These are phyloP conservation scores for Tolypocladium cylindrosporum DNA, from an alignment of 2,329 filamentous ascomycete species.

Conservation along the genomic window DNA sequence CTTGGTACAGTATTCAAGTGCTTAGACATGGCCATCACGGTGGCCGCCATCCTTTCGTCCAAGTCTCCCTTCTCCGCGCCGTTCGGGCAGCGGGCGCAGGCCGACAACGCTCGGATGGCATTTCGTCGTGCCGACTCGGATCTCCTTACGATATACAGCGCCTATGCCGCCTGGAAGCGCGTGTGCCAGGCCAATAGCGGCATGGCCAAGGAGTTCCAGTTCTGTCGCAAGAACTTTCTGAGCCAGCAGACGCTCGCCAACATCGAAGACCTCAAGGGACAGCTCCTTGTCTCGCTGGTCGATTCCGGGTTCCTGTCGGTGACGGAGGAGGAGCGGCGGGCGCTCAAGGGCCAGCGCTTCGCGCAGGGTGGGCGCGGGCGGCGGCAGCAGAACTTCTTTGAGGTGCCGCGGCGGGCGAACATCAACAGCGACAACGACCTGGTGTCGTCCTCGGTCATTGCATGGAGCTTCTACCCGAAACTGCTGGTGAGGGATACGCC, in stretches of 20 bases:
- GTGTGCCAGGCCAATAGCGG: slow-evolving; percentile 57
- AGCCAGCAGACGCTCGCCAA: slow-evolving; percentile 80
- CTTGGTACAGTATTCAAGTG: slow-evolving; percentile 82
- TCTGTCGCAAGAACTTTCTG: slow-evolving; percentile 91
- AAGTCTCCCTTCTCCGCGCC: slow-evolving; percentile 90
- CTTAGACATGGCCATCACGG: slow-evolving; percentile 81
- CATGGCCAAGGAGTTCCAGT: slow-evolving; percentile 68
- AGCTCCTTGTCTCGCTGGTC: slow-evolving; percentile 73
- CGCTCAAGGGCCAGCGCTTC: slow-evolving; percentile 60
- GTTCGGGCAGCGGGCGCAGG: slow-evolving; percentile 73
- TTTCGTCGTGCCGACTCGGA: slow-evolving; percentile 88
- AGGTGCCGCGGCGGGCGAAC: slow-evolving; percentile 67
- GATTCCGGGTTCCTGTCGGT: slow-evolving; percentile 78
- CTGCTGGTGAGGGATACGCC: slow-evolving; percentile 68
- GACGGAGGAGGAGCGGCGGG: slow-evolving; percentile 59
- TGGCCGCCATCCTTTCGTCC: slow-evolving; percentile 85
- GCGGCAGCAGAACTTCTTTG: slow-evolving; percentile 66
- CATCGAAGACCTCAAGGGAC: slow-evolving; percentile 92
- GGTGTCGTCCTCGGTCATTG: slow-evolving; percentile 71
- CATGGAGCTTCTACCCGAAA: slow-evolving; percentile 94
- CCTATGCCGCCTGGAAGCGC: slow-evolving; percentile 80
- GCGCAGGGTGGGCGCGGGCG: slow-evolving; percentile 38
- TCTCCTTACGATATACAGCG: slow-evolving; percentile 85
- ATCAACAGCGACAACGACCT: slow-evolving; percentile 70
- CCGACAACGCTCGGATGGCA: slow-evolving; percentile 64